Evolutionary conservation across 2,329 filamentous ascomycete species (phyloP), one percentile per base, ranked within the genome.

Genomic region (Fusarium armeniacum): DNA sequence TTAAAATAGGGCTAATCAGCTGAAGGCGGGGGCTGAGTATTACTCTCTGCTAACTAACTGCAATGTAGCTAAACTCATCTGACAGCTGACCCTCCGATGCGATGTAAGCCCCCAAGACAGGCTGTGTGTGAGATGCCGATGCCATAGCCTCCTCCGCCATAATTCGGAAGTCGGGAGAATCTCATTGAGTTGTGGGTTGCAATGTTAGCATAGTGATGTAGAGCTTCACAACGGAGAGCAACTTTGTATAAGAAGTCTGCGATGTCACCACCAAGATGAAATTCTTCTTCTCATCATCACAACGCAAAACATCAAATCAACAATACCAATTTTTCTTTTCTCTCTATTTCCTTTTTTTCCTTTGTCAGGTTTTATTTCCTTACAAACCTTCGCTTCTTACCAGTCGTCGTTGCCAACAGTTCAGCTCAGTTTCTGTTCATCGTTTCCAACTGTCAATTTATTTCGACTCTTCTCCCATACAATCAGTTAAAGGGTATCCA

Each of bases 341-440:
- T 51, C 46, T 55, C 11, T 26, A 18, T 55, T 57, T 63, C 60
- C 47, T 57, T 69, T 52, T 52, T 57, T 70, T 68, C 67, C 58
- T 70, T 70, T 67, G 67, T 70, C 40, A 46, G 43, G 53, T 70
- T 18, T 54, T 56, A 64, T 70, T 70, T 68, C 58, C 67, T 70
- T 64, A 22, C 67, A 45, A 64, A 70, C 67, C 20, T 57, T 70
- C 67, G 35, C 67, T 70, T 65, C 44, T 53, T 64, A 15, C 68
- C 58, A 68, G 44, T 54, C 67, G 18, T 56, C 35, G 30, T 46
- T 54, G 40, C 16, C 36, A 41, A 45, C 55, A 41, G 45, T 70
- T 62, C 51, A 33, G 45, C 67, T 62, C 12, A 26, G 24, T 65
- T 33, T 4, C 41, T 18, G 41, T 60, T 15, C 12, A 32, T 16